Evolutionary conservation across 805 yeast species (phyloP).

Genomic region (Candida peoriensis): DNA sequence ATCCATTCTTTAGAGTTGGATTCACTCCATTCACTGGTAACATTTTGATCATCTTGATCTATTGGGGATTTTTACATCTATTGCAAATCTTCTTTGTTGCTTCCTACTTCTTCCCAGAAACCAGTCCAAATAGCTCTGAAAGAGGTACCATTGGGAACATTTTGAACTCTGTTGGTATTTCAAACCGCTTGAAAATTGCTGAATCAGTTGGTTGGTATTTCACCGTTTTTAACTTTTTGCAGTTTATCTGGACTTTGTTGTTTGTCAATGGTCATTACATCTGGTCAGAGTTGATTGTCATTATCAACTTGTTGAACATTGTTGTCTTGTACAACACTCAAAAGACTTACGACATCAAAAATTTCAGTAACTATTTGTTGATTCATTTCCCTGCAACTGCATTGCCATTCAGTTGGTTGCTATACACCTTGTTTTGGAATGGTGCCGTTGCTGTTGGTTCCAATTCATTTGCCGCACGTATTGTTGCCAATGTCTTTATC

Average conservation of each 20-base stretch:
- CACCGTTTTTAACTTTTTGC: slow-evolving; percentile 52
- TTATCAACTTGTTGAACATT: slow-evolving; percentile 57
- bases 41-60: slow-evolving; percentile 42
- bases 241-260: slow-evolving; percentile 58
- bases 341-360: slow-evolving; percentile 53
- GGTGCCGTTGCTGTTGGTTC: slow-evolving; percentile 61
- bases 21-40: slow-evolving; percentile 71
- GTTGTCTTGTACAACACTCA: slow-evolving; percentile 45
- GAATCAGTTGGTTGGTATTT: slow-evolving; percentile 54
- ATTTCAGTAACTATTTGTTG: slow-evolving; percentile 45
- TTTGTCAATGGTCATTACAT: slow-evolving; percentile 58
- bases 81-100: slow-evolving; percentile 48
- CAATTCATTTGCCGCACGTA: slow-evolving; percentile 52
- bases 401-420: slow-evolving; percentile 69
- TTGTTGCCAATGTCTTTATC: slow-evolving; percentile 66
- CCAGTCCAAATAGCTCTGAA: slow-evolving; percentile 4
- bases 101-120: slow-evolving; percentile 37
- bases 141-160: slow-evolving; percentile 9
- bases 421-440: slow-evolving; percentile 76
- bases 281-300: slow-evolving; percentile 50
- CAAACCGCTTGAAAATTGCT: slow-evolving; percentile 19
- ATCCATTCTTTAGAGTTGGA: slow-evolving; percentile 44
- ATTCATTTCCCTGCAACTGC: slow-evolving; percentile 66
- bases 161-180: slow-evolving; percentile 7
- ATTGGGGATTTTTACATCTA: slow-evolving; percentile 52